Base-by-base conservation (phyloP, 129 eudicot species). In the Silybum marianum region DNA sequence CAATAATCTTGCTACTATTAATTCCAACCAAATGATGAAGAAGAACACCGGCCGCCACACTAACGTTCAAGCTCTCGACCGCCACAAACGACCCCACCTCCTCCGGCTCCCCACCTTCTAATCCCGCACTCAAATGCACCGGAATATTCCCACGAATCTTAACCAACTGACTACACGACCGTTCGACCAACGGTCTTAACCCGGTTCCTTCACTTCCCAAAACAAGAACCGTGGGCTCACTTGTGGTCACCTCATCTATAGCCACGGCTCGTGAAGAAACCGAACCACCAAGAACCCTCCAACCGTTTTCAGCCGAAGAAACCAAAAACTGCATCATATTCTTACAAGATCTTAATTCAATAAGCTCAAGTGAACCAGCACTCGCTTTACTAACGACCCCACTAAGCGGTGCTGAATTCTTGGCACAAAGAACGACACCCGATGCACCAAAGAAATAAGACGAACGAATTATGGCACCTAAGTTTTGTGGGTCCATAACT, bases 361-460 rank as follows among this genome's bases (percentile, higher is more conserved):
- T 91, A 22, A 96, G 80, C 82, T 96, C 98, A 18, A 96, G 93
- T 40, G 99, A 85, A 13, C 99, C 98, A 0, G 99, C 99, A 84
- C 99, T 96, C 4, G 99, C 99, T 90, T 96, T 96, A 87, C 97
- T 93, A 44, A 96, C 99, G 36, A 96, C 99, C 10, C 98, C 98
- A 67, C 98, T 93, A 72, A 96, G 81, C 16, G 99, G 98, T 72
- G 99, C 99, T 3, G 99, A 96, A 78, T 96, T 96, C 85, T 96
- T 96, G 3, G 98, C 99, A 81, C 99, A 96, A 68, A 96, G 86
- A 9, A 93, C 95, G 72, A 96, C 95, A 74, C 99, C 99, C 1
- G 92, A 78, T 28, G 91, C 96, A 74, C 99, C 99, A 46, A 96
- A 96, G 48, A 93, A 96, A 73, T 96, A 96, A 0, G 99, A 79